Percentiles rank a stretch among this genome's conserved stretches.
phyloP scores from a whole-genome alignment of 352 stramenopile genomes.

The Phytophthora cryptogea region DNA sequence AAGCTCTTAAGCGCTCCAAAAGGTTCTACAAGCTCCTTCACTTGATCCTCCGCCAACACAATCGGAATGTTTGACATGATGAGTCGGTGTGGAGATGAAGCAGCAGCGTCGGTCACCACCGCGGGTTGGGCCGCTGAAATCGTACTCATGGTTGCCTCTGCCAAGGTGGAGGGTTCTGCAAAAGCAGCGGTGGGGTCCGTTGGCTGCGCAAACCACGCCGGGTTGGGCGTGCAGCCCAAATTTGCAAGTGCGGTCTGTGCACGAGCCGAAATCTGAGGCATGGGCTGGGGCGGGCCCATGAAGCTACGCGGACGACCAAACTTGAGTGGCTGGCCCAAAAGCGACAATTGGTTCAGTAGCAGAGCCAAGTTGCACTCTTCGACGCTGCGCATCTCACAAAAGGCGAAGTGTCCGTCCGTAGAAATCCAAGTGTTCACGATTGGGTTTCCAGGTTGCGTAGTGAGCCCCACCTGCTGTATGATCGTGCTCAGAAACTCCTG shows the following conservation, averaged over 20 bases:
- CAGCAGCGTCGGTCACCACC: background rate
- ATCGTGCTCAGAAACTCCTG: slow-evolving; percentile 89
- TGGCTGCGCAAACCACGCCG: slow-evolving; percentile 68
- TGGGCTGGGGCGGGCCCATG: slow-evolving; percentile 78
- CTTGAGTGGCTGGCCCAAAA: slow-evolving; percentile 84
- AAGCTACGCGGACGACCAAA: slow-evolving; percentile 86
- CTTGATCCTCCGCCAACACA: slow-evolving; percentile 75
- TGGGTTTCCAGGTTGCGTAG: slow-evolving; percentile 73
- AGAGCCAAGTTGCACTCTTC: slow-evolving; percentile 88
- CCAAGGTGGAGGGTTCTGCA: slow-evolving; percentile 14
- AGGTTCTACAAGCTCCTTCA: slow-evolving; percentile 85
- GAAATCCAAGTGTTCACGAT: slow-evolving; percentile 90
- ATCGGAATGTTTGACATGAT: slow-evolving; percentile 87
- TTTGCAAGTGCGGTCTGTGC: slow-evolving; percentile 83
- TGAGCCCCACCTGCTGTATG: slow-evolving; percentile 86
- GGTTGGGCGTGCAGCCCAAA: slow-evolving; percentile 82
- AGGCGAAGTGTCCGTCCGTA: slow-evolving; percentile 85
- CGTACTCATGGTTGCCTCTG: slow-evolving; percentile 12
- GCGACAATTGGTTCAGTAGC: slow-evolving; percentile 78
- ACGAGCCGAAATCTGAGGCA: slow-evolving; percentile 66
- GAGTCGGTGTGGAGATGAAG: slow-evolving; percentile 46
- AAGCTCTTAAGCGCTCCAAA: slow-evolving; percentile 80
- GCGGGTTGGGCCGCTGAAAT: slow-evolving; percentile 9
- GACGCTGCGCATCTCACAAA: slow-evolving; percentile 87
- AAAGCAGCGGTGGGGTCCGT: background rate